Evolutionary conservation across 2,329 filamentous ascomycete genomes (phyloP), one percentile per base, ranked within the genome.

Genomic region (Epicoccum sorghinum): DNA sequence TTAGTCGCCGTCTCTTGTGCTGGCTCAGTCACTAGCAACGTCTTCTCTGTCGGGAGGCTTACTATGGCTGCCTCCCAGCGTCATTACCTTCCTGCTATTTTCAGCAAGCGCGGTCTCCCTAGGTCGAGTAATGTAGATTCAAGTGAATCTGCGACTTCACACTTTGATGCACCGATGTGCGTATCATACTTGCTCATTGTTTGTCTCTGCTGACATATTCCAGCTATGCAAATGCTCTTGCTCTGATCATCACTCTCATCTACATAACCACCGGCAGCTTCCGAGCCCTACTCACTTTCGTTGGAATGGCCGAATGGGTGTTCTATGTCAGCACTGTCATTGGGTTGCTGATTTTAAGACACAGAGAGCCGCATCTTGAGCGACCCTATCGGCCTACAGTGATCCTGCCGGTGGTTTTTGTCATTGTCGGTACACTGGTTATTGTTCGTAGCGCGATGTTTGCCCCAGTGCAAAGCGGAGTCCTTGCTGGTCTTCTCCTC

Each of bases 301-400:
- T 71, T 24, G 70, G 70, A 13, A 73, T 74, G 70, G 70, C 70
- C 7, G 67, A 65, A 55, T 87, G 84, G 66, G 81, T 85, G 0
- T 88, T 87, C 70, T 87, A 87, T 73, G 85, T 87, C 63, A 76
- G 86, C 27, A 84, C 85, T 0, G 84, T 87, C 0, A 62, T 86
- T 0, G 85, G 85, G 0, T 80, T 83, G 1, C 75, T 87, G 8
- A 72, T 86, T 13, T 70, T 88, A 38, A 79, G 85, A 10, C 79
- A 79, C 50, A 78, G 82, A 1, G 83, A 87, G 65, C 85, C 85
- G 0, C 67, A 73, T 0, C 73, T 88, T 3, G 61, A 75, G 0
- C 71, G 85, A 9, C 85, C 85, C 0, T 88, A 87, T 62, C 82
- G 81, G 66, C 81, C 84, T 0, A 70, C 74, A 12, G 62, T 85